Evolutionary conservation across 768 basidiomycete species (phyloP), one percentile per base, ranked within the genome.

Genomic region (Atractiella rhizophila): DNA sequence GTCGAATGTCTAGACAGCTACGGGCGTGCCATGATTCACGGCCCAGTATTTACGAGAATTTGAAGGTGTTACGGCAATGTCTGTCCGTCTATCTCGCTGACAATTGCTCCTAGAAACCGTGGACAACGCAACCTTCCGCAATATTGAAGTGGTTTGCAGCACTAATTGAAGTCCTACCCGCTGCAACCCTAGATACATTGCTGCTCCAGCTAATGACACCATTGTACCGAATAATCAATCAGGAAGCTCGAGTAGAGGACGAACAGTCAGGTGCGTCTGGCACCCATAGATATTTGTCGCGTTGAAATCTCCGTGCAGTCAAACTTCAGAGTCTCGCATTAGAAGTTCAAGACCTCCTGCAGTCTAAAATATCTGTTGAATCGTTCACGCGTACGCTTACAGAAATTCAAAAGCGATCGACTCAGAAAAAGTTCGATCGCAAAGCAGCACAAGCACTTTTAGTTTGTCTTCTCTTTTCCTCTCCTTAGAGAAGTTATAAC

Each of bases 91-190:
- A 18, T 34, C 8, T 26, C n/a, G 31, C 24, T 37, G 1, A 32
- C 38, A 2, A 27, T 7, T 28, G n/a, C 28, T 21, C 23, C 11
- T 27, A 13, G 53, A 91, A 81, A 60, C 64, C 1, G 53, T 96
- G 88, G 83, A 64, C 71, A 4, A 68, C 76, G 23, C 77, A 82
- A 43, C 77, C 83, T 0, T 58, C 75, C 1, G 70, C 81, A 0
- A 69, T 76, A 30, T 57, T 98, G 33, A 74, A 79, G 13, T 91
- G 83, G 76, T 91, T 96, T 51, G 91, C 85, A 0, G 86, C 83
- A 0, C 82, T 91, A 72, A 60, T 70, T 2, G 70, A 75, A 2
- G 60, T 69, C 51, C 70, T 96, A 66, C 69, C 74, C 0, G 55
- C 63, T 0, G 45, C 54, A 0, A 59, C 63, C 15, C 62, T 81